A percentile compares a stretch with the other conserved stretches of the same genome.
Evolutionary conservation across 1,139 yeast species (phyloP).

Genomic region (Taphrina deformans): DNA sequence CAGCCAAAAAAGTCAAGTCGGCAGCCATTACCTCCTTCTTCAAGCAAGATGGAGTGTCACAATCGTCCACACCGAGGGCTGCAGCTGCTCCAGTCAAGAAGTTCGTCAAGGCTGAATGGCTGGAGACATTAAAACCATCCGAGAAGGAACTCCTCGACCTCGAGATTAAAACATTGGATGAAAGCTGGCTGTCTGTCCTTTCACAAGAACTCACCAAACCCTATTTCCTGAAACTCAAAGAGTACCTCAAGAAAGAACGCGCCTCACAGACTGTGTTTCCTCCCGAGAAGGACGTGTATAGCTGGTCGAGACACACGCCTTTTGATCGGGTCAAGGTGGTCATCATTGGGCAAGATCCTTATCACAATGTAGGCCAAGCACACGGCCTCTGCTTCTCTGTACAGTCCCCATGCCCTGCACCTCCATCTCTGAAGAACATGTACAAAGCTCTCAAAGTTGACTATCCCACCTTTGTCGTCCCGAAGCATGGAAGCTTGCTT

Average conservation of each 20-base stretch:
- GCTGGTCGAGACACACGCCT: constrained; percentile 91
- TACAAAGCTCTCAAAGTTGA: constrained; percentile 74
- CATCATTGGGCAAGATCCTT: constrained; percentile 94
- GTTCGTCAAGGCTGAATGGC: constrained; percentile 24
- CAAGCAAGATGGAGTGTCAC: constrained; percentile 19
- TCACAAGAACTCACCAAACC: constrained; percentile 77
- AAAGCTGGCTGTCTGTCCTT: constrained; percentile 72
- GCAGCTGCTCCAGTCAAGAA: neutral
- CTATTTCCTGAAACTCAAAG: constrained; percentile 73
- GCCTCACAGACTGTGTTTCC: constrained; percentile 65
- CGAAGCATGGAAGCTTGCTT: constrained; percentile 54
- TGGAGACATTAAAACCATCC: neutral
- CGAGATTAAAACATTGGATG: constrained; percentile 70
- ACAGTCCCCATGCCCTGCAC: constrained; percentile 75
- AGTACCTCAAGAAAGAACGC: constrained; percentile 52
- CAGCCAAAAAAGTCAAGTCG: constrained; percentile 26
- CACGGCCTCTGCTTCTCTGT: constrained; percentile 96
- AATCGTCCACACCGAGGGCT: constrained; percentile 3
- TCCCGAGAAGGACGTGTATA: constrained; percentile 69
- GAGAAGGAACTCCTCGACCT: constrained; percentile 43
- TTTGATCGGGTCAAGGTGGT: constrained; percentile 71
- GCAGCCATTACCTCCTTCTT: constrained; percentile 32
- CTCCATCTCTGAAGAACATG: constrained; percentile 87
- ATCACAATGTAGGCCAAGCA: constrained; percentile 88
- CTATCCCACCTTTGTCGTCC: constrained; percentile 62